These are phyloP conservation scores for Paecilomyces variotii DNA, from an alignment of 2,329 filamentous ascomycete species.

Conservation along the genomic window DNA sequence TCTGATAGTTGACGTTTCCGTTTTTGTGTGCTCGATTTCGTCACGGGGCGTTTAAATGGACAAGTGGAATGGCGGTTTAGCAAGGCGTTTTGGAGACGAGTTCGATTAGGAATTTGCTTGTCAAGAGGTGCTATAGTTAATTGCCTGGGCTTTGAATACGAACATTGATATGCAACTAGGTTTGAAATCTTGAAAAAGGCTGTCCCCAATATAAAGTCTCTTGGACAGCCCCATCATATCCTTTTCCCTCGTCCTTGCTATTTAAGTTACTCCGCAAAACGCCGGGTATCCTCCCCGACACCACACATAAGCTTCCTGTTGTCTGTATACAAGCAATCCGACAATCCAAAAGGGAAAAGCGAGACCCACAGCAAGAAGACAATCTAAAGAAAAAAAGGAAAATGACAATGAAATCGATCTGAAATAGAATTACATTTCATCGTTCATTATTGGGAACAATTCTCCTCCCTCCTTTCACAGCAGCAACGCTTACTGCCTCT, in stretches of 20 bases:
- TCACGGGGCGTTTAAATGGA: neutral
- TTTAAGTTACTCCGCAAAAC: neutral
- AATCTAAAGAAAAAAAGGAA: neutral
- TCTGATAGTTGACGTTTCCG: neutral
- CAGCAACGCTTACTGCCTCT: slow-evolving; percentile 66
- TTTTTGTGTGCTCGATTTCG: neutral
- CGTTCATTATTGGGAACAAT: neutral
- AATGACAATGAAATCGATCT: neutral
- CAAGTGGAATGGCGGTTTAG: neutral
- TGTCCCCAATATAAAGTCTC: neutral
- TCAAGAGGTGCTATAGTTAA: neutral
- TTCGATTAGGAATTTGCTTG: neutral
- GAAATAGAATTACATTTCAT: neutral
- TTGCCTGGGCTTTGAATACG: neutral
- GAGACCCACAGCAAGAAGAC: neutral
- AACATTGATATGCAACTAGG: neutral
- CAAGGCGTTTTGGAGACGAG: neutral
- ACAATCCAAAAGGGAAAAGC: neutral
- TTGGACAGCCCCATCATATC: neutral
- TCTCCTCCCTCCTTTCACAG: slow-evolving; percentile 53
- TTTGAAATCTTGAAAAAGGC: neutral
- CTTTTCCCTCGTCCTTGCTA: neutral
- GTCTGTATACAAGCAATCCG: neutral
- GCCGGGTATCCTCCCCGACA: neutral
- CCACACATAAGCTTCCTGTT: neutral